These are phyloP conservation scores for Mycena crocata DNA, from an alignment of 768 basidiomycete genomes.

Conservation along the genomic window DNA sequence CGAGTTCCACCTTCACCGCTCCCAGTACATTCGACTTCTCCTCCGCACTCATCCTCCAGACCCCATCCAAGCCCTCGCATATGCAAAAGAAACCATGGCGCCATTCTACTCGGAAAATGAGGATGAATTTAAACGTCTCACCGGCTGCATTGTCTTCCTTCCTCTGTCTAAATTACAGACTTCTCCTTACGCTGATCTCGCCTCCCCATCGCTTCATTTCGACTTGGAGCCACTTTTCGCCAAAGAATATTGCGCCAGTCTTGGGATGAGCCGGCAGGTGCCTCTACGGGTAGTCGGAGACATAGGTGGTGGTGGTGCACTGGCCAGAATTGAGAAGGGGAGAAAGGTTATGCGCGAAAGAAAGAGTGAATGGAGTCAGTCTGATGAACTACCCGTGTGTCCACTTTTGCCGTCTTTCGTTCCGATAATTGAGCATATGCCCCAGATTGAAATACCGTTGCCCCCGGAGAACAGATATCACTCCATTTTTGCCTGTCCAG, in stretches of 20 bases:
- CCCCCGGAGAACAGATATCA: conserved; percentile 91
- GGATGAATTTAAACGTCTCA: conserved; percentile 74
- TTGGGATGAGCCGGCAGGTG: conserved; percentile 91
- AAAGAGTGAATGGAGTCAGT: conserved; percentile 92
- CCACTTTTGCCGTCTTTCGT: conserved; percentile 6
- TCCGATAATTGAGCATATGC: conserved; percentile 1
- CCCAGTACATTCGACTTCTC: conserved; percentile 87
- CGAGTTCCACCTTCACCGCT: conserved; percentile 91
- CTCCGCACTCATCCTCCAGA: conserved; percentile 70
- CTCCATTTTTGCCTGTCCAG: conserved; percentile 97
- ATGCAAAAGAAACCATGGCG: conserved; percentile 75
- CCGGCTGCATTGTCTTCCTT: conserved; percentile 77
- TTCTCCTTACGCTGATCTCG: conserved; percentile 83
- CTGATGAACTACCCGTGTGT: conserved; percentile 88
- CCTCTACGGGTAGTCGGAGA: conserved; percentile 92
- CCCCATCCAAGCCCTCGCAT: conserved; percentile 71
- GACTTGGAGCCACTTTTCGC: conserved; percentile 88
- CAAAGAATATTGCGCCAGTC: conserved; percentile 87
- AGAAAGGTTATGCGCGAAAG: conserved; percentile 92
- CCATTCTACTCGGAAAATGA: conserved; percentile 73
- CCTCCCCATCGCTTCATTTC: conserved; percentile 75
- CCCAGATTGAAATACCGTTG: conserved; percentile 93
- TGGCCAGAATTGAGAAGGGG: conserved; percentile 94
- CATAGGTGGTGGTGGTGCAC: conserved; percentile 91
- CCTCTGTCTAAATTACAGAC: conserved; percentile 72